Base-by-base conservation (phyloP, 768 basidiomycete species). In the Suillus variegatus region DNA sequence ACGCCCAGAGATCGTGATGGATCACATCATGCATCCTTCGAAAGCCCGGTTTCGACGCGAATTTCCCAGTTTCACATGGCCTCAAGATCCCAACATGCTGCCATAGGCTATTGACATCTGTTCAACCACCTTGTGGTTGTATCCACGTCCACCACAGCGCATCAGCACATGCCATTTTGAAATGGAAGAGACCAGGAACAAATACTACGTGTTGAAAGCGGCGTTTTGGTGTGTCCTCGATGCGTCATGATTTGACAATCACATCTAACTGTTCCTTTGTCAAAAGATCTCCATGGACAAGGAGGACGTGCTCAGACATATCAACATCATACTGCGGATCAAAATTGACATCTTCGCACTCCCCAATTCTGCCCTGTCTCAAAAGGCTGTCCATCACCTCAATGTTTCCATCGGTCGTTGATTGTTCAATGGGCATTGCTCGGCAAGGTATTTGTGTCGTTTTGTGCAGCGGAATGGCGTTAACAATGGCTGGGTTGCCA, bases 11-110 rank as follows among this genome's bases (percentile, higher is more conserved):
- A 52, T 60, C 64, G 51, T 79, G 74, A 40, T 69, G 61, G 2
- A 77, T 70, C 0, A 77, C 46, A 41, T 81, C 75, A 54, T 82
- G 79, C 71, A 77, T 78, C 1, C 65, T 62, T 0, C 75, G 71
- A 68, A 80, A 81, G 0, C 74, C 75, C 0, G 78, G 79, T 16
- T 77, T 76, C 1, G 66, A 43, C 18, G 60, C 68, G 36, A 81
- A 71, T 56, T 75, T 80, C 3, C 66, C 71, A 1, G 73, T 78
- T 63, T 80, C 74, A 32, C 72, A 71, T 13, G 75, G 77, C 0
- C 74, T 72, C 16, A 77, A 49, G 6, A 60, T 32, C 9, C 65
- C 66, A 28, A 76, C 70, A 46, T 67, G 20, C 55, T 73, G 9
- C 22, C 4, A 55, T 67, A 46, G 44, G 6, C 44, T 46, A 20